A percentile compares a stretch with the other conserved stretches of the same genome.
These are phyloP conservation scores for Lathyrus tuberosus DNA, from an alignment of 306 rosid genomes.

Conservation along the genomic window DNA sequence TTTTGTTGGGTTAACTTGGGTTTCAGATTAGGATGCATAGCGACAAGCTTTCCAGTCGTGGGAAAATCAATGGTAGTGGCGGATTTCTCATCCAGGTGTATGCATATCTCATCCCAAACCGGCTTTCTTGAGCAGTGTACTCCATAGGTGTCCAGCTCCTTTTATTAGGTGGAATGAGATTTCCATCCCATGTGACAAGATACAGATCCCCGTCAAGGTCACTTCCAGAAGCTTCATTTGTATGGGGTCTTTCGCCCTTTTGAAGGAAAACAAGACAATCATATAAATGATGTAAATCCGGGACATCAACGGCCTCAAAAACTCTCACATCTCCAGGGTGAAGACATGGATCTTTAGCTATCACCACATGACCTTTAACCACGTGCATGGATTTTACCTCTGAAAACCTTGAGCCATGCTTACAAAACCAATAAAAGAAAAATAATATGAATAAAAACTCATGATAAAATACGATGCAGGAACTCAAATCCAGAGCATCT, in stretches of 20 bases:
- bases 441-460: too few species aligned
- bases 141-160: slow-evolving; percentile 81
- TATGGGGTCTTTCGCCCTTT: slow-evolving; percentile 86
- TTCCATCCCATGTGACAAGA: slow-evolving; percentile 90
- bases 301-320: slow-evolving; percentile 86
- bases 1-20: too few species aligned
- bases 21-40: too few species aligned
- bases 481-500: too few species aligned
- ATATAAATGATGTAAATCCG: slow-evolving; percentile 67
- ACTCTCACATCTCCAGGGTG: slow-evolving; percentile 90
- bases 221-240: slow-evolving; percentile 97
- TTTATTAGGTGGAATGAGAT: slow-evolving; percentile 83
- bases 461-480: too few species aligned
- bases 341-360: slow-evolving; percentile 91
- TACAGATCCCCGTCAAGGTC: slow-evolving; percentile 94
- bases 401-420: slow-evolving; percentile 76
- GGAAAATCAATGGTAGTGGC: too few species aligned
- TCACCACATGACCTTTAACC: slow-evolving; percentile 64
- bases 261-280: slow-evolving; percentile 93
- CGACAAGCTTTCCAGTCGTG: too few species aligned
- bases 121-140: slow-evolving; percentile 57
- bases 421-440: too few species aligned
- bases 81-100: too few species aligned
- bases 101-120: too few species aligned
- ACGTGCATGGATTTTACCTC: slow-evolving; percentile 57